Base-by-base conservation (phyloP, 2,329 filamentous ascomycete genomes). In the Neospermospora avenae region DNA sequence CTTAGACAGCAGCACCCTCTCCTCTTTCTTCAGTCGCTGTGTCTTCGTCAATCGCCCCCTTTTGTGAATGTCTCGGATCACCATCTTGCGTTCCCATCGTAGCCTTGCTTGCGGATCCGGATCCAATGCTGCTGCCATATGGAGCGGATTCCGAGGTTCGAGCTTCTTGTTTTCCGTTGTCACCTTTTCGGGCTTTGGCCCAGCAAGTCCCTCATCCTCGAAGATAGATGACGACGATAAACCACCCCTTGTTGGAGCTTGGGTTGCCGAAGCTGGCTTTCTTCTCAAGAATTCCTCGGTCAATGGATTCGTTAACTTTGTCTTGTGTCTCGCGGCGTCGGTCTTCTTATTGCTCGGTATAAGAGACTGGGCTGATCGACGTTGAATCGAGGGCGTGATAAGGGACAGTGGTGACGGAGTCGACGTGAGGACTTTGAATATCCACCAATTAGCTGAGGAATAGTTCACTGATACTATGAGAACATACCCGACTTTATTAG, bases 11-110 rank as follows among this genome's bases (percentile, higher is more conserved):
- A 81, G 70, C 68, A 81, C 72, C 61, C 83, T 78, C 74, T 88
- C 85, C 8, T 80, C 79, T 67, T 87, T 85, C 71, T 84, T 83
- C 62, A 97, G 83, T 57, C 83, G 79, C 68, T 92, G 84, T 54
- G 82, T 78, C 64, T 84, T 84, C 18, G 85, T 82, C 55, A 93
- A 74, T 45, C 89, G 81, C 8, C 89, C 88, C 51, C 88, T 80
- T 63, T 83, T 83, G 55, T 81, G 82, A 52, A 97, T 81, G 74
- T 89, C 84, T 67, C 89, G 85, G 58, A 93, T 88, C 42, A 96
- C 84, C 81, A 93, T 91, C 75, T 88, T 91, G 69, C 90, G 83
- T 77, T 96, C 86, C 85, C 90, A 96, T 60, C 87, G 82, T 57
- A 86, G 78, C 60, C 92, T 84, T 59, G 81, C 81, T 46, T 81